Base-by-base conservation (phyloP, 768 basidiomycete genomes). In the Russula compacta region DNA sequence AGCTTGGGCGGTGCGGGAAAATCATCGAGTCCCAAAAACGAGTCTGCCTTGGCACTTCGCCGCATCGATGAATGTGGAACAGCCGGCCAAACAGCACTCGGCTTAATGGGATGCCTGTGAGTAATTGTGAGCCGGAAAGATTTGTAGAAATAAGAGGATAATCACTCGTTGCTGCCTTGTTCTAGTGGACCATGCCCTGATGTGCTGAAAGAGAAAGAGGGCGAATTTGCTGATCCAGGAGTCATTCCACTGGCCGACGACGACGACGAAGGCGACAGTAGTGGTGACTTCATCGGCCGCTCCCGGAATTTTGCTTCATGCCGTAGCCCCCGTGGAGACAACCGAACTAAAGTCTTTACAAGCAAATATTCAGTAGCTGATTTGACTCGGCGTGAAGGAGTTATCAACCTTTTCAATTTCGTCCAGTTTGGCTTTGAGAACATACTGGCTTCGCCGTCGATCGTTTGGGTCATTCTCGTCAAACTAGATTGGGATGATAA, bases 391-490 rank as follows among this genome's bases (percentile, higher is more conserved):
- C 43, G 42, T 32, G 24, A 8, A 53, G 43, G 19, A 65, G 44
- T 67, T 7, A 77, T 66, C 35, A 50, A 79, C 88, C 77, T 79
- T 80, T 69, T 92, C 89, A 50, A 92, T 86, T 71, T 87, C 86
- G 69, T 92, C 90, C 24, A 92, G 73, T 69, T 86, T 81, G 17
- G 84, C 83, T 66, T 78, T 83, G 83, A 92, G 83, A 46, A 86
- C 72, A 65, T 83, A 79, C 66, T 91, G 89, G 70, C 88, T 91
- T 68, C 80, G 81, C 44, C 88, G 79, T 60, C 81, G 80, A 72
- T 89, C 89, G 67, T 89, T 77, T 47, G 86, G 85, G 67, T 89
- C 89, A 65, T 82, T 75, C 48, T 83, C 80, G 61, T 88, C 85
- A 66, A 80, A 85, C 86, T 89, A 66, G 10, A 32, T 44, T 14